Evolutionary conservation across 371 early-diverging fungal genomes (phyloP).

Genomic region (Saksenaea oblongispora): DNA sequence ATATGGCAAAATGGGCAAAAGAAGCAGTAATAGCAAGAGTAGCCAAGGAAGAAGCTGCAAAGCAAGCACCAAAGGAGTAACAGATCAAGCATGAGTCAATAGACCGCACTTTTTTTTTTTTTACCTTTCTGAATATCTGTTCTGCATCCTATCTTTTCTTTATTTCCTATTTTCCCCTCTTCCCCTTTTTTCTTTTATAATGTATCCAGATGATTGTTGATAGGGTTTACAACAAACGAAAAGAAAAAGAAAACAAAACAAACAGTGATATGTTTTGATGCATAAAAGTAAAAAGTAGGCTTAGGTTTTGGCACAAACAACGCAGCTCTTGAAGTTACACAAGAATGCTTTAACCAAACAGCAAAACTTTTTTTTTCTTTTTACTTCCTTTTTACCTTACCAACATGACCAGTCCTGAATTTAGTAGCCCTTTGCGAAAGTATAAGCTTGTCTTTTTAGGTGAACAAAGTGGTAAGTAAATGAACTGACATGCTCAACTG

Average conservation of each 20-base stretch:
- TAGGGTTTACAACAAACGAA: not conserved
- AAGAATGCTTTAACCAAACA: not conserved
- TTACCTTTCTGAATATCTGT: not conserved
- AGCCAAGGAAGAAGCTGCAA: not conserved
- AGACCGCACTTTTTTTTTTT: not conserved
- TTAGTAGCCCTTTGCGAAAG: conserved; percentile 74
- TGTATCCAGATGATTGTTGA: not conserved
- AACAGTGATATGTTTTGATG: not conserved
- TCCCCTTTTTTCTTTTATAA: not conserved
- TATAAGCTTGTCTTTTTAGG: conserved; percentile 95
- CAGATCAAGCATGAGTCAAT: not conserved
- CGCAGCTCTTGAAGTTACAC: not conserved
- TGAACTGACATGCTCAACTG: not conserved
- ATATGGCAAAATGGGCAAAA: conserved; percentile 83
- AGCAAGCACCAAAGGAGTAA: not conserved
- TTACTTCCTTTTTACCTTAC: conserved; percentile 1
- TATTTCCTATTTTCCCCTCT: not conserved
- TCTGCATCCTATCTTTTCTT: not conserved
- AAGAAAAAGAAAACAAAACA: not conserved
- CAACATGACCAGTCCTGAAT: conserved; percentile 27
- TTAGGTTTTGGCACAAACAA: not conserved
- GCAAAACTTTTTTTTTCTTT: conserved; percentile 6
- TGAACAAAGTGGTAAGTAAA: conserved; percentile 87
- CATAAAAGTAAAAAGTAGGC: not conserved
- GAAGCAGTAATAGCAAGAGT: conserved; percentile 17